Base-by-base conservation (phyloP, 306 rosid species). In the Medicago ruthenica region DNA sequence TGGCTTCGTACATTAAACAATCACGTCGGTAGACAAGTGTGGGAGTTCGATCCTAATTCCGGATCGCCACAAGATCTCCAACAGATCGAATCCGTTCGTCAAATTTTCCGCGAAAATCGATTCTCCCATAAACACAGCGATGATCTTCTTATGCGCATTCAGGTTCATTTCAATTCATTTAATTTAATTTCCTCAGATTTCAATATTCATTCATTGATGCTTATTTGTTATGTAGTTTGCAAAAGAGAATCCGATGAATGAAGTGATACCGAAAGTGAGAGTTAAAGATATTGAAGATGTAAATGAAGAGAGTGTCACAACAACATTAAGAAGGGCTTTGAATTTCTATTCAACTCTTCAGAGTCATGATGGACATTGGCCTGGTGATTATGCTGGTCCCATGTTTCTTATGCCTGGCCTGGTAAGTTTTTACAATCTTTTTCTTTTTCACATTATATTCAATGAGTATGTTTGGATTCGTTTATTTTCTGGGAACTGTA, bases 321-420 rank as follows among this genome's bases (percentile, higher is more conserved):
- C 37, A 51, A 89, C 90, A 1, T 75, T 93, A 45, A 83, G 40
- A 86, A 86, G 98, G 73, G 96, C 90, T n/a, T 9, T 93, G 42
- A 76, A 18, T 86, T 93, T 86, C 79, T 62, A 93, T 72, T 90
- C 98, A 55, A 83, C 91, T 20, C 44, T 93, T 22, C 98, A 93
- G 82, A 79, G 89, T 77, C 80, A 75, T 9, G 94, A 93, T 79
- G 98, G 98, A 74, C 98, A 93, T 78, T 93, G 98, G 98, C 81
- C 98, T 0, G 98, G 98, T 47, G 98, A 93, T 85, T 93, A 93
- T 84, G 98, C 91, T 39, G 98, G 98, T 63, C 98, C 98, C 9
- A 93, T 93, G 98, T 93, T 93, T 89, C 95, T 93, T 55, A 6
- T 90, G 84, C 98, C 98, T 66, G 98, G 98, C 65, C 82, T 93